Percentiles rank a stretch among this genome's conserved stretches.
Conservation (phyloP, 2,329 filamentous ascomycete species). For the Xylaria sp. region DNA sequence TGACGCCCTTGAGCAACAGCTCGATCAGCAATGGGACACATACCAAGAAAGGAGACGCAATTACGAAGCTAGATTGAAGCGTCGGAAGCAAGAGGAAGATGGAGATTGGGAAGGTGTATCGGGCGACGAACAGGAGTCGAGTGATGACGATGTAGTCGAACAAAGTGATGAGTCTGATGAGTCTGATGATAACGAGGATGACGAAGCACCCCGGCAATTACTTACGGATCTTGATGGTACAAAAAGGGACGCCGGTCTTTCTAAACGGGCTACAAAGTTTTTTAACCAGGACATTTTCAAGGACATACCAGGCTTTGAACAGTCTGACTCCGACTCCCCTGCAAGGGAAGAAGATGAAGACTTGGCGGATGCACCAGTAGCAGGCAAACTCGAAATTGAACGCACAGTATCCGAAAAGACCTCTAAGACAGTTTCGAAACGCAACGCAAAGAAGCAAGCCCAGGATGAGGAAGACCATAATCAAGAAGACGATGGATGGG, state of each 20-base stretch:
- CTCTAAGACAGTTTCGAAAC: constrained; percentile 39
- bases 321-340: constrained; percentile 54
- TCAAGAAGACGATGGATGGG: constrained; percentile 68
- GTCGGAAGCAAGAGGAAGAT: constrained; percentile 82
- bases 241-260: constrained; percentile 68
- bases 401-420: constrained; percentile 42
- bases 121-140: constrained; percentile 67
- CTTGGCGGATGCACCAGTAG: constrained; percentile 44
- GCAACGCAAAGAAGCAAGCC: constrained; percentile 34
- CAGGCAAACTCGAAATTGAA: constrained; percentile 23
- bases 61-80: constrained; percentile 91
- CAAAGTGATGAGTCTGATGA: constrained; percentile 72
- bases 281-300: constrained; percentile 97
- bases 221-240: constrained; percentile 71
- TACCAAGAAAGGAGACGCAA: constrained; percentile 78
- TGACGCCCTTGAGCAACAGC: constrained; percentile 83
- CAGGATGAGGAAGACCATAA: constrained; percentile 69
- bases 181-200: constrained; percentile 67
- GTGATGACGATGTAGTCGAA: constrained; percentile 67
- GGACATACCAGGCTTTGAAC: constrained; percentile 75
- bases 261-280: constrained; percentile 85
- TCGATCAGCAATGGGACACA: constrained; percentile 87
- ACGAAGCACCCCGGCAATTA: constrained; percentile 61
- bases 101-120: constrained; percentile 95
- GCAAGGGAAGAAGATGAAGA: constrained; percentile 49